Conservation (phyloP, 1,284 basidiomycete species). For the Cystobasidium sp. region DNA sequence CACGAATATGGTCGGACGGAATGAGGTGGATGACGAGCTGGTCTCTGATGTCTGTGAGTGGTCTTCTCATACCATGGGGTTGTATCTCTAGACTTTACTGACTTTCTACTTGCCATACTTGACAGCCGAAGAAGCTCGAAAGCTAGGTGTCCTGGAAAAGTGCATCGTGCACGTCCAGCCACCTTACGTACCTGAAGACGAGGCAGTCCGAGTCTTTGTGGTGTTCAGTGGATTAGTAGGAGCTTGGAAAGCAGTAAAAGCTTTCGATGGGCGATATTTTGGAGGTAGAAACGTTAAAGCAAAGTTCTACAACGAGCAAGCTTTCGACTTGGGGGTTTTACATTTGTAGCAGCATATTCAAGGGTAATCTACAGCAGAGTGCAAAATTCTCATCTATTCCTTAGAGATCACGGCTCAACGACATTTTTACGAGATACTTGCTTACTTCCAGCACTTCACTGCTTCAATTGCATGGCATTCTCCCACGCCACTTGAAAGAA, state of each 20-base stretch:
- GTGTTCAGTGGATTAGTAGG: slow-evolving; percentile 88
- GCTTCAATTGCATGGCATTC: too few relatives aligned
- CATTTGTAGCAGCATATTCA: slow-evolving; percentile 21
- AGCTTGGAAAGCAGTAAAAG: slow-evolving; percentile 89
- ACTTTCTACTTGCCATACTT: slow-evolving; percentile 1
- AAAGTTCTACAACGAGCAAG: slow-evolving; percentile 50
- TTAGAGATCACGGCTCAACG: too few relatives aligned
- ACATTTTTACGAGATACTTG: too few relatives aligned
- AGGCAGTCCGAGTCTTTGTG: slow-evolving; percentile 83
- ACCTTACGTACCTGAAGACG: slow-evolving; percentile 63
- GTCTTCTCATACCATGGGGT: background rate
- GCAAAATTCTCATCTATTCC: too few relatives aligned
- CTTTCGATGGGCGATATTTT: slow-evolving; percentile 87
- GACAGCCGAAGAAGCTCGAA: slow-evolving; percentile 81
- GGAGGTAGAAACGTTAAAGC: slow-evolving; percentile 73
- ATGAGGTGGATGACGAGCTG: slow-evolving; percentile 81
- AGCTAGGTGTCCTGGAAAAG: slow-evolving; percentile 60
- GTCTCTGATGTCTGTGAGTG: slow-evolving; percentile 79
- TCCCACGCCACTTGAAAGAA: too few relatives aligned
- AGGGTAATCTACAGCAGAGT: too few relatives aligned
- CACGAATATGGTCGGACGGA: slow-evolving; percentile 80
- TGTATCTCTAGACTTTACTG: slow-evolving; percentile 37
- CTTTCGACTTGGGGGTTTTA: slow-evolving; percentile 41
- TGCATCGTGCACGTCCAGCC: slow-evolving; percentile 50
- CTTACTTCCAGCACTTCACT: too few relatives aligned